Evolutionary conservation across 2,329 filamentous ascomycete species (phyloP).

Genomic region (Pestalotiopsis sp.): DNA sequence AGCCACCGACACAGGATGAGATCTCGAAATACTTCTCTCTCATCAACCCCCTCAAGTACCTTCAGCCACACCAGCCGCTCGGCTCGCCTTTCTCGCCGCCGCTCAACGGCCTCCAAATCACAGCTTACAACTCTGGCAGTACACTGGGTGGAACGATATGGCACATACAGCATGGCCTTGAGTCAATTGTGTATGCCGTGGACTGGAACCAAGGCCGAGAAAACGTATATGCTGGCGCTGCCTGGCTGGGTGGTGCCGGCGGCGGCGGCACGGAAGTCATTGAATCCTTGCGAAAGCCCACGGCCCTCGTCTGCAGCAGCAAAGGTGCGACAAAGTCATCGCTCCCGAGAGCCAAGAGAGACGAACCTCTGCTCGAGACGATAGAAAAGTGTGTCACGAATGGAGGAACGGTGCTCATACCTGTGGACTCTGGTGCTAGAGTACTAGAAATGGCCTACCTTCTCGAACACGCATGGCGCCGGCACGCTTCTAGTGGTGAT

Average conservation of each 20-base stretch:
- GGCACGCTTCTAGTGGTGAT: slow-evolving; percentile 53
- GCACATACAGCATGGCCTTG: slow-evolving; percentile 95
- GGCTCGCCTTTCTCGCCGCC: slow-evolving; percentile 87
- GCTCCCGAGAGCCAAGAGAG: slow-evolving; percentile 75
- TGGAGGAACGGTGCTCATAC: slow-evolving; percentile 90
- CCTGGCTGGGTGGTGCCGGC: slow-evolving; percentile 85
- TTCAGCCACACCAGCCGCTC: slow-evolving; percentile 89
- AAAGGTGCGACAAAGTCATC: slow-evolving; percentile 73
- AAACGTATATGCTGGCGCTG: slow-evolving; percentile 89
- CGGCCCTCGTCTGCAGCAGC: slow-evolving; percentile 89
- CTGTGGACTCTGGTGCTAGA: slow-evolving; percentile 92
- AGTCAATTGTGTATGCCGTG: slow-evolving; percentile 95
- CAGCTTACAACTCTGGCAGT: slow-evolving; percentile 94
- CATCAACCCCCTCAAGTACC: slow-evolving; percentile 93
- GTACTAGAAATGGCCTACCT: slow-evolving; percentile 91
- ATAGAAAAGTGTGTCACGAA: slow-evolving; percentile 77
- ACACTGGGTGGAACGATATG: slow-evolving; percentile 97
- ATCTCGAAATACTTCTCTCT: slow-evolving; percentile 90
- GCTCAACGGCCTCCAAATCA: slow-evolving; percentile 88
- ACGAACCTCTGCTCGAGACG: slow-evolving; percentile 82
- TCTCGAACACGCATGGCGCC: slow-evolving; percentile 88
- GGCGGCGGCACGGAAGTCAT: slow-evolving; percentile 86
- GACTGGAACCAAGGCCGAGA: slow-evolving; percentile 99
- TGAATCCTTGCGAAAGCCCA: slow-evolving; percentile 90
- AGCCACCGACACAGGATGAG: slow-evolving; percentile 80